phyloP scores from a whole-genome alignment of 345 rosid genomes.

The Populus simonii region DNA sequence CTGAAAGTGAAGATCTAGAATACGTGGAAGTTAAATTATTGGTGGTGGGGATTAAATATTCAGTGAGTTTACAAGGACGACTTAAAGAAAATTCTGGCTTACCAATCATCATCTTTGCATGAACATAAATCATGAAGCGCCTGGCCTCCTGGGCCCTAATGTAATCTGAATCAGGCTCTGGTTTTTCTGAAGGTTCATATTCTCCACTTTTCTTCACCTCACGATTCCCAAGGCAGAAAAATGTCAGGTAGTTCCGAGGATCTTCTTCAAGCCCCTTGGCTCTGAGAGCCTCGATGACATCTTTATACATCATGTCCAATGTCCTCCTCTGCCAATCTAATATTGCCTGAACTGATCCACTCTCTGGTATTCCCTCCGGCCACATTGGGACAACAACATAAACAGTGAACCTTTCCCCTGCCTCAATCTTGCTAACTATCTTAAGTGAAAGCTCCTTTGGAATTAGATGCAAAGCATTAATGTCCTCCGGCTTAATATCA shows the following conservation, averaged over 20 bases:
- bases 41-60: neutral
- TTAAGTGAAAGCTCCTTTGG: slow-evolving; percentile 94
- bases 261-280: slow-evolving; percentile 68
- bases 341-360: slow-evolving; percentile 91
- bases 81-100: slow-evolving; percentile 8
- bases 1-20: neutral
- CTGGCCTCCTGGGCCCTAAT: slow-evolving; percentile 88
- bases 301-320: slow-evolving; percentile 95
- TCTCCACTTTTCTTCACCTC: slow-evolving; percentile 87
- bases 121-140: slow-evolving; percentile 98
- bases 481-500: slow-evolving; percentile 83
- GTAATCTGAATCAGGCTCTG: slow-evolving; percentile 84
- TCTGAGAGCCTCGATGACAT: slow-evolving; percentile 66
- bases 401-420: slow-evolving; percentile 78
- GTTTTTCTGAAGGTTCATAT: slow-evolving; percentile 74
- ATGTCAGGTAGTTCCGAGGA: slow-evolving; percentile 82
- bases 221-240: slow-evolving; percentile 93
- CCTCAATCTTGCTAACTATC: slow-evolving; percentile 90
- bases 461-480: slow-evolving; percentile 77
- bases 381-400: slow-evolving; percentile 95
- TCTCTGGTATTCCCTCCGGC: slow-evolving; percentile 98
- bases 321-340: slow-evolving; percentile 96
- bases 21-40: neutral
- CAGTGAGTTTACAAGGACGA: neutral
- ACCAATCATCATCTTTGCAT: slow-evolving; percentile 99